Percentiles rank a stretch among this genome's conserved stretches.
phyloP scores from a whole-genome alignment of 2,329 filamentous ascomycete species.

The Dryadomyces quercivorus region DNA sequence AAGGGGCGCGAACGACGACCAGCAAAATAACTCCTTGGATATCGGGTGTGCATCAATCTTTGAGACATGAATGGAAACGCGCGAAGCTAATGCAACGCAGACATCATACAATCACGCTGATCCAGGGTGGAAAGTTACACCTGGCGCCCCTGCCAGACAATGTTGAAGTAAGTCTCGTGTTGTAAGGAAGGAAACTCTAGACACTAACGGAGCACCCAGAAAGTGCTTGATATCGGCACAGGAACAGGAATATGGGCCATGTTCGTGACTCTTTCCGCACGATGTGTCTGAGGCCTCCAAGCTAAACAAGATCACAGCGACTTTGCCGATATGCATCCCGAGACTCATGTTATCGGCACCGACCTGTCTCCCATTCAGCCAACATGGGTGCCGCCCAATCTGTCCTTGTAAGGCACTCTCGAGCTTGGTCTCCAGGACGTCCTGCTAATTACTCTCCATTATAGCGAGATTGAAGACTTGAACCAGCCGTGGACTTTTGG shows the following conservation, averaged over 20 bases:
- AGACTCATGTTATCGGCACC: slow-evolving; percentile 35
- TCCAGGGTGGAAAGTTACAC: neutral
- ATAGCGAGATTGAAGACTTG: slow-evolving; percentile 45
- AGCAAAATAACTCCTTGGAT: neutral
- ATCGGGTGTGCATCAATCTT: neutral
- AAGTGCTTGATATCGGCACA: slow-evolving; percentile 30
- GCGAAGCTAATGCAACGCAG: neutral
- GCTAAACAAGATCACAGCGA: slow-evolving; percentile 27
- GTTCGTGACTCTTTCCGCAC: neutral
- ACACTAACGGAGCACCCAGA: neutral
- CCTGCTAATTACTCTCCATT: neutral
- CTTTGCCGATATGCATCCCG: slow-evolving; percentile 28
- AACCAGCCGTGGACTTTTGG: slow-evolving; percentile 34
- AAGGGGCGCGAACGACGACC: neutral
- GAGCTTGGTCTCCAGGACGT: too few relatives aligned
- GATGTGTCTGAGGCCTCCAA: neutral
- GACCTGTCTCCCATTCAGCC: slow-evolving; percentile 46
- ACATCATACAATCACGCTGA: neutral
- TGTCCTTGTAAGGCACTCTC: slow-evolving; percentile 23
- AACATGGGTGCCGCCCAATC: slow-evolving; percentile 41
- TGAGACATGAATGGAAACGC: too few relatives aligned
- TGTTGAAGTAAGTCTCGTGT: neutral
- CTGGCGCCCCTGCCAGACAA: neutral
- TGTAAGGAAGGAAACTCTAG: too few relatives aligned
- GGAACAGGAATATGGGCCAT: slow-evolving; percentile 38